Base-by-base conservation (phyloP, 2,329 filamentous ascomycete genomes). In the Epichloe uncinata region DNA sequence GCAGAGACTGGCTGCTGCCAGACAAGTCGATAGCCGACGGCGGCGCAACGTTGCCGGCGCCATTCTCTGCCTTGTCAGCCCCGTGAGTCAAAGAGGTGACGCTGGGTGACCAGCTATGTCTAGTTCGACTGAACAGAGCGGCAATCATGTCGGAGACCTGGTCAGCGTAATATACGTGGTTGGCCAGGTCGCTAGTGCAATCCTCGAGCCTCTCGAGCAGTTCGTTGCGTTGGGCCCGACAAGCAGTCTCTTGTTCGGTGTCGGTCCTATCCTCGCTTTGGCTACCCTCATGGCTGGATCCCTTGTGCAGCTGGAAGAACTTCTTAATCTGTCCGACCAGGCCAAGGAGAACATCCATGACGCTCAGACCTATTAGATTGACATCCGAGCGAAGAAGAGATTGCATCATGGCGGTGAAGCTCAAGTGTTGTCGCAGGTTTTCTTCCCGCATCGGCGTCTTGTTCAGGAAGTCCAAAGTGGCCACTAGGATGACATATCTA, bases 151-250 rank as follows among this genome's bases (percentile, higher is more conserved):
- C 93, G 1, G 86, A 82, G 50, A 97, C 87, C 66, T 98, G 93
- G 58, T 97, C 91, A 2, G 87, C 87, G 63, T 98, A 98, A 70
- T 98, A 98, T 34, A 96, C 83, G 61, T 98, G 93, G 0, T 87
- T 95, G 2, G 90, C 89, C 30, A 98, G 72, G 62, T 90, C 81
- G n/a, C 88, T 88, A 53, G 96, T 89, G 66, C 87, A 95, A 57
- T 79, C 75, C 63, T 93, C 84, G 15, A 97, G 75, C 34, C 82
- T 78, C 35, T 72, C 66, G 30, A 95, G 69, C 15, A 96, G 73
- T 56, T 82, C 76, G 54, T 75, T 74, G 46, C 82, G 76, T 50
- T 84, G 76, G 12, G 63, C 53, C 49, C 57, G 62, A 50, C 56
- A 55, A 44, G 53, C 59, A 16, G 66, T 65, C 30, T 66, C 67